These are phyloP conservation scores for Microsporum audouinii DNA, from an alignment of 2,329 filamentous ascomycete genomes.

Conservation along the genomic window DNA sequence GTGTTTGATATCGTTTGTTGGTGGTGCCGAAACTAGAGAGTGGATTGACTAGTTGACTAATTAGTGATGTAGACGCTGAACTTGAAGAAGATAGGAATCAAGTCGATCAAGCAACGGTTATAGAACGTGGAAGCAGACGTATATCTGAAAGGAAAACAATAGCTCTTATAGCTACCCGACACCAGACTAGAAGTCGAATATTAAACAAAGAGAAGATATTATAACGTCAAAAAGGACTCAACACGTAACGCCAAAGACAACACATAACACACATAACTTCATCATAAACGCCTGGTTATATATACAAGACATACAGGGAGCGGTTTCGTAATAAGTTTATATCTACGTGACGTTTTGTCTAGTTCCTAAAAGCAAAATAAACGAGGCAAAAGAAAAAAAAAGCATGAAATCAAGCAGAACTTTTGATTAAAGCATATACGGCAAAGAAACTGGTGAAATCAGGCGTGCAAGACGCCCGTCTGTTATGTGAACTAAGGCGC, in stretches of 20 bases:
- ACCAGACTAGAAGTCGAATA: neutral
- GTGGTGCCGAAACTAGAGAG: neutral
- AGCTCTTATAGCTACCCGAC: no score
- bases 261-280: neutral
- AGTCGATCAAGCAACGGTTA: no score
- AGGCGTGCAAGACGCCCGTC: neutral
- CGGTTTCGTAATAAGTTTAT: neutral
- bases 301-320: constrained; percentile 1
- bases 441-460: neutral
- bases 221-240: neutral
- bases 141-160: no score
- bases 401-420: neutral
- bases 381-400: constrained; percentile 3
- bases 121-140: no score
- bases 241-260: neutral
- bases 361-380: constrained; percentile 4
- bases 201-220: neutral
- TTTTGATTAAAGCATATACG: neutral
- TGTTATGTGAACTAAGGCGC: constrained; percentile 31
- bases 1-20: neutral
- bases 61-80: no score
- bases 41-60: no score
- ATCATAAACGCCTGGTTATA: neutral
- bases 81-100: no score
- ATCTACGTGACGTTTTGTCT: constrained; percentile 2